Percentiles rank a stretch among this genome's conserved stretches.
phyloP scores from a whole-genome alignment of 2,329 filamentous ascomycete species.

The Meredithiella fracta region DNA sequence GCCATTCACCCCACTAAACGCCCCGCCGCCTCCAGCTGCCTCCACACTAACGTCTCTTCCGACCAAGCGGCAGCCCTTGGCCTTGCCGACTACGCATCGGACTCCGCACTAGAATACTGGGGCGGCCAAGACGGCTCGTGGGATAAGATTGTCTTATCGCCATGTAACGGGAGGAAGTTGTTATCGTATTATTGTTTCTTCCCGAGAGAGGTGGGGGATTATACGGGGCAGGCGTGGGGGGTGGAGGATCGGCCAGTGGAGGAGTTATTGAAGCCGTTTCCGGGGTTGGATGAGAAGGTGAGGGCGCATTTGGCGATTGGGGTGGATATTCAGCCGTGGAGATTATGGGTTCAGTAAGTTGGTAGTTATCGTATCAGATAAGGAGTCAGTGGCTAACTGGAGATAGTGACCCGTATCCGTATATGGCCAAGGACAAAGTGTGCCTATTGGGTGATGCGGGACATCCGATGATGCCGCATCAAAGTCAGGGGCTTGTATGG shows the following conservation, averaged over 20 bases:
- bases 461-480: slow-evolving; percentile 1
- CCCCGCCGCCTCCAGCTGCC: not conserved
- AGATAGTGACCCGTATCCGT: not conserved
- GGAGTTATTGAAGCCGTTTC: not conserved
- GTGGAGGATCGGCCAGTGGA: not conserved
- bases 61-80: not conserved
- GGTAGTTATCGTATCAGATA: not conserved
- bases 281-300: not conserved
- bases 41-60: not conserved
- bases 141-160: slow-evolving; percentile 1
- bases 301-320: slow-evolving; percentile 3
- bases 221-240: not conserved
- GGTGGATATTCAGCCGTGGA: not conserved
- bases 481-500: slow-evolving; percentile 1
- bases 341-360: slow-evolving; percentile 1
- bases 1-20: not conserved
- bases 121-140: not conserved
- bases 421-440: not conserved
- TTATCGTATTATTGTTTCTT: slow-evolving; percentile 1
- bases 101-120: not conserved
- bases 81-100: not conserved
- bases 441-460: not conserved
- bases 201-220: not conserved
- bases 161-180: not conserved
- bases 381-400: not conserved